Evolutionary conservation across 495 filamentous ascomycete species (phyloP), one percentile per base, ranked within the genome.

Genomic region (Trypethelium eluteriae): DNA sequence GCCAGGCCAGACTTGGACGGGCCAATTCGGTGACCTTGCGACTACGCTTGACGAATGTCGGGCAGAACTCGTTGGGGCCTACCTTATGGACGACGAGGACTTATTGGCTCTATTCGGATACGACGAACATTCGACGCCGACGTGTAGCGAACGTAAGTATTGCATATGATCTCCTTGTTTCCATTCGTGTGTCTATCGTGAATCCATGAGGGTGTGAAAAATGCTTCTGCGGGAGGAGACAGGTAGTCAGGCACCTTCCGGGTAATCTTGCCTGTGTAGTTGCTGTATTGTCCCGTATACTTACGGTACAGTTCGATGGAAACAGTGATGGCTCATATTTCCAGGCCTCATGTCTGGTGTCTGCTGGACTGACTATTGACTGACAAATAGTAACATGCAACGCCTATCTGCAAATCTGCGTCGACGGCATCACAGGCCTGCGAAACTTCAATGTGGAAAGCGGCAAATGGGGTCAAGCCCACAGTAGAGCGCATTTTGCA

Each of bases 11-110:
- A 83, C 79, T 0, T 82, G 80, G 79, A 80, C 74, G 4, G 73
- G 78, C 3, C 69, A 79, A 25, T 82, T 83, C 63, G 77, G 74
- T 2, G 74, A 79, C 46, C 64, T 81, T 18, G 76, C 79, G 7
- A 79, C 76, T 2, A 79, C 75, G 11, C 71, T 81, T 6, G 82
- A 84, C 38, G 81, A 84, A 66, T 83, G 81, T 68, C 73, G 81
- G 35, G 79, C 79, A 2, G 77, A 80, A 63, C 69, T 78, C 36
- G 75, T 82, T 18, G 73, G 72, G 1, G 74, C 74, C n/a, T 81
- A 79, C 69, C 68, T 83, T 7, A 76, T 79, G 70, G 74, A 77
- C 66, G 74, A 82, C 49, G 49, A 59, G 18, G 75, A 80, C 49
- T 62, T 82, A 1, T 65, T 82, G 7, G 65, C 59, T 10, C 44